Base-by-base conservation (phyloP, 345 rosid genomes). In the Corymbia maculata region DNA sequence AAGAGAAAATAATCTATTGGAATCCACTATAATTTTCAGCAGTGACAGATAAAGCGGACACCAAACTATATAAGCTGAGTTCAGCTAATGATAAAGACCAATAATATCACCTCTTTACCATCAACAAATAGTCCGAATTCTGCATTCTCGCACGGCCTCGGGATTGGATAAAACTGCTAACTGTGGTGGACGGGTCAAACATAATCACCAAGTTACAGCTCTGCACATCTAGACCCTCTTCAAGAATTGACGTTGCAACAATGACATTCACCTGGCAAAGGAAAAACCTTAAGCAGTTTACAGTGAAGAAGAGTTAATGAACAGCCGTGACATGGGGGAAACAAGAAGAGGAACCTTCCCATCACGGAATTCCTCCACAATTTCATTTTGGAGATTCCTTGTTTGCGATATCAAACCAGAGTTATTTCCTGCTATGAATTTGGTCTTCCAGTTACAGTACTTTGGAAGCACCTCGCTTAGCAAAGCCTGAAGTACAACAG, bases 131-230 rank as follows among this genome's bases (percentile, higher is more conserved):
- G 47, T 97, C 98, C 6, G 99, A 97, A 90, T 95, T 92, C 86
- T 88, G 92, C 98, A 93, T 95, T 92, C 99, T 93, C 47, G 99
- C 99, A 89, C 99, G 98, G 87, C 99, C 99, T 45, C 98, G 94
- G n/a, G 99, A 97, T 92, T 98, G 99, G 87, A 98, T 98, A 90
- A 95, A 98, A 91, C 99, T 98, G 91, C 97, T 94, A 88, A 96
- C 93, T 17, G 96, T 97, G 87, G 93, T 59, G 15, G 96, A 90
- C 30, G 99, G 99, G 87, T 98, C 99, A 87, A 98, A 98, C 93
- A 95, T 94, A 64, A 98, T 89, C 84, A 98, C 98, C 88, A 95
- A 87, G 90, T 98, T 97, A 94, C 99, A 98, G 88, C 94, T 93
- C 89, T 95, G 99, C 80, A 98, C 96, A 91, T 98, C 99, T 87